phyloP scores from a whole-genome alignment of 805 yeast genomes.

The Nakazawaea sp. region DNA sequence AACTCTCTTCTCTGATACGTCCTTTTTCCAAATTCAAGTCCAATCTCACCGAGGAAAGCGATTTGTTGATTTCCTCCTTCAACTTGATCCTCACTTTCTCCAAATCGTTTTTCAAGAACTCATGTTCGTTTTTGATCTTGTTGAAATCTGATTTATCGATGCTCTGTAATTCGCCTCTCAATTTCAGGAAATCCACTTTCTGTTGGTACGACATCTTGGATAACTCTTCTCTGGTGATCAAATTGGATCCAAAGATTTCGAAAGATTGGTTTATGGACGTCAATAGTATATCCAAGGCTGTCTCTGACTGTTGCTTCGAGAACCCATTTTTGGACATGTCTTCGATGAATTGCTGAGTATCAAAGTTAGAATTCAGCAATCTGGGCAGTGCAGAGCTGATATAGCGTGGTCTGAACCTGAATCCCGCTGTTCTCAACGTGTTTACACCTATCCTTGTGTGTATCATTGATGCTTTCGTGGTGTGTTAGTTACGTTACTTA shows the following conservation, averaged over 20 bases:
- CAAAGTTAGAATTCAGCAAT: constrained; percentile 46
- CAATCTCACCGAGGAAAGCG: constrained; percentile 82
- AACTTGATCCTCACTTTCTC: constrained; percentile 81
- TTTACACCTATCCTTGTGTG: no score
- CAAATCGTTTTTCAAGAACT: constrained; percentile 72
- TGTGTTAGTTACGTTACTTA: no score
- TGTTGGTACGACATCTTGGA: constrained; percentile 89
- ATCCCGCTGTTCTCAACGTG: no score
- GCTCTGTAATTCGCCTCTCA: constrained; percentile 85
- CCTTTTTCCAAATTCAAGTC: constrained; percentile 94
- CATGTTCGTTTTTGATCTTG: constrained; percentile 79
- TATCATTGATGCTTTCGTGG: no score
- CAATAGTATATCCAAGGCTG: constrained; percentile 67
- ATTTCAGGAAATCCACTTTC: constrained; percentile 91
- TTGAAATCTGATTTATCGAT: constrained; percentile 84
- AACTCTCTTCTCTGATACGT: constrained; percentile 87
- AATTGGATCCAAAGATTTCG: constrained; percentile 60
- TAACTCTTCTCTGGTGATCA: constrained; percentile 81
- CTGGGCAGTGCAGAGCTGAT: no score
- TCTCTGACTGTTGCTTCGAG: constrained; percentile 67
- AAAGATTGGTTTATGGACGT: constrained; percentile 78
- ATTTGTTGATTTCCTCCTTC: constrained; percentile 86
- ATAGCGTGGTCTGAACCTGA: no score
- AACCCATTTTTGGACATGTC: constrained; percentile 67
- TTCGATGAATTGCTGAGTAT: constrained; percentile 69